Base-by-base conservation (phyloP, 2,329 filamentous ascomycete genomes). In the Aspergillus sp. region DNA sequence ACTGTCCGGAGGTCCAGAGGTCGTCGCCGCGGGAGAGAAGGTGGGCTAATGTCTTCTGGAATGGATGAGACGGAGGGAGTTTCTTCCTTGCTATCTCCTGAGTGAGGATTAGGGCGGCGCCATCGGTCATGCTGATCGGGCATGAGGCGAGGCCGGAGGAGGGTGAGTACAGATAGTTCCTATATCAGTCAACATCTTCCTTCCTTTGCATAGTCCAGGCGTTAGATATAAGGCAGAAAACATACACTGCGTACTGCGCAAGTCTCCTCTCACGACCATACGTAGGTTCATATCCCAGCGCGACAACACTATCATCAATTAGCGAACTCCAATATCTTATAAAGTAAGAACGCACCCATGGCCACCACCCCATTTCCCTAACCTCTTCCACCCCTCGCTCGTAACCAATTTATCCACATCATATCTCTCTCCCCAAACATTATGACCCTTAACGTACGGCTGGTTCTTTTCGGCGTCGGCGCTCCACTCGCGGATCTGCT, bases 1-100 rank as follows among this genome's bases (percentile, higher is more conserved):
- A 91, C 69, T 91, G 88, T 0, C 88, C 88, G 41, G 84, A 88
- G 0, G 87, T 91, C 88, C 88, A 91, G 61, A 63, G 51, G n/a
- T 59, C 31, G 27, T 15, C 8, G 12, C 24, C 40, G 12, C 58
- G 55, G 4, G 58, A 52, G 31, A 56, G 23, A 14, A 61, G 46
- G 17, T 35, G 55, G 12, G 7, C 33, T 21, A 46, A 48, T 12
- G 46, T 52, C 15, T 14, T n/a, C 21, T 23, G 33, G 55, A 58
- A 55, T n/a, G 47, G 31, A 31, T 55, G 56, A 19, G 14, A 12
- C 39, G 55, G 12, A 50, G 62, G 40, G 47, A 60, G 19, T 33
- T 35, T 41, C 11, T n/a, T 39, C 6, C 15, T 3, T 44, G 48
- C 53, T 15, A 68, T 53, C 45, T 61, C 64, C 8, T 66, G 61